phyloP scores from a whole-genome alignment of 257 asterid species.

The Solanum piurae region DNA sequence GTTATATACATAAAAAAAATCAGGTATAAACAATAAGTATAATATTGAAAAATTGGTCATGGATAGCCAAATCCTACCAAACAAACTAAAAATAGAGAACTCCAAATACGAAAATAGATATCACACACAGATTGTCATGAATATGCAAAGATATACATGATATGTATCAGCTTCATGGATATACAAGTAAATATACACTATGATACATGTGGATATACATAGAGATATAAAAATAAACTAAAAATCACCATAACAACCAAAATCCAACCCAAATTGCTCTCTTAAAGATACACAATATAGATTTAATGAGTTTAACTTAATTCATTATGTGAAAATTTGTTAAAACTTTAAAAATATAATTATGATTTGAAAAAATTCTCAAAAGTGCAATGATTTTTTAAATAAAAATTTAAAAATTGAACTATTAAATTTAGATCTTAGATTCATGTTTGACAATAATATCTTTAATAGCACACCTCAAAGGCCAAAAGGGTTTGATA shows the following conservation, averaged over 20 bases:
- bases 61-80: too few relatives aligned
- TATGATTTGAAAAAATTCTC: neutral
- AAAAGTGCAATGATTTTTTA: neutral
- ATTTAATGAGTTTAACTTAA: neutral
- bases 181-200: neutral
- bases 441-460: neutral
- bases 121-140: neutral
- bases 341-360: neutral
- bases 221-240: too few relatives aligned
- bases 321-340: neutral
- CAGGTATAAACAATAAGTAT: too few relatives aligned
- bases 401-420: neutral
- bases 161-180: neutral
- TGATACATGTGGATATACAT: neutral
- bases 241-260: too few relatives aligned
- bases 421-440: neutral
- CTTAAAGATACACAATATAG: neutral
- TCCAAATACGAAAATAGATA: neutral
- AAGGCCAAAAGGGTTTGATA: neutral
- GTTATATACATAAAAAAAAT: too few relatives aligned
- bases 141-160: neutral
- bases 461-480: neutral
- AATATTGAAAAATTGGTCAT: too few relatives aligned
- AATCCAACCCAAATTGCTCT: neutral
- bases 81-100: too few relatives aligned